Evolutionary conservation across 352 stramenopile species (phyloP).

Genomic region (Phytophthora pisi): DNA sequence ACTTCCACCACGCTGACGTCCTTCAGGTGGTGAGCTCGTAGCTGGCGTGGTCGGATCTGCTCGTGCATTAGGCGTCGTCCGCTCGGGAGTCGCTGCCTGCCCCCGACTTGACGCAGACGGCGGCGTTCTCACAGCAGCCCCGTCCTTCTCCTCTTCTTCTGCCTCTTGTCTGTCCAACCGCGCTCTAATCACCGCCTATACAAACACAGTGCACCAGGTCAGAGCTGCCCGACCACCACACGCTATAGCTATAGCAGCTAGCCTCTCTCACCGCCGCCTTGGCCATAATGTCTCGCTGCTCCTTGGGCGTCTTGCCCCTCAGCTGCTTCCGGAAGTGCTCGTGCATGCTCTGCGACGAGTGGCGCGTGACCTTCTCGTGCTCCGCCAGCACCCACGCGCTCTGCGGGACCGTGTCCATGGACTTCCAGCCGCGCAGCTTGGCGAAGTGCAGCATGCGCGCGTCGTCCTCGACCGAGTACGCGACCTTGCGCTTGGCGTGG

Average conservation of each 20-base stretch:
- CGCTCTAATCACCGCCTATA: constrained; percentile 22
- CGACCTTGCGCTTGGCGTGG: background rate
- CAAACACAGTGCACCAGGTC: background rate
- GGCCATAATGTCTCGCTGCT: constrained; percentile 39
- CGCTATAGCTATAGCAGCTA: background rate
- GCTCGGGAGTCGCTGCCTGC: background rate
- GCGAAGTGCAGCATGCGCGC: constrained; percentile 60
- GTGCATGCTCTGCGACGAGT: constrained; percentile 56
- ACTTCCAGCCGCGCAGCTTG: constrained; percentile 21
- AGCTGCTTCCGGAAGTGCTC: constrained; percentile 62
- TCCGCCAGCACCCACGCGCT: constrained; percentile 30
- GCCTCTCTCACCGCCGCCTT: constrained; percentile 34
- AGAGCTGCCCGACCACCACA: background rate
- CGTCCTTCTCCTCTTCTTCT: constrained; percentile 2
- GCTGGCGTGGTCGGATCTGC: constrained; percentile 4
- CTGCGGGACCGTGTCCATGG: constrained; percentile 23
- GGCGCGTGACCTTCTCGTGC: constrained; percentile 35
- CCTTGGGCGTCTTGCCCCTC: constrained; percentile 36
- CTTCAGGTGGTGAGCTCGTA: constrained; percentile 14
- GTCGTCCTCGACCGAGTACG: constrained; percentile 54
- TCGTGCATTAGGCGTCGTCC: background rate
- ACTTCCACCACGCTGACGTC: background rate
- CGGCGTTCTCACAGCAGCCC: background rate
- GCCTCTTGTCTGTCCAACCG: constrained; percentile 4
- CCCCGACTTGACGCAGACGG: background rate